Percentiles rank a stretch among this genome's conserved stretches.
phyloP scores from a whole-genome alignment of 352 stramenopile species.

The Elongisporangium prolatum region DNA sequence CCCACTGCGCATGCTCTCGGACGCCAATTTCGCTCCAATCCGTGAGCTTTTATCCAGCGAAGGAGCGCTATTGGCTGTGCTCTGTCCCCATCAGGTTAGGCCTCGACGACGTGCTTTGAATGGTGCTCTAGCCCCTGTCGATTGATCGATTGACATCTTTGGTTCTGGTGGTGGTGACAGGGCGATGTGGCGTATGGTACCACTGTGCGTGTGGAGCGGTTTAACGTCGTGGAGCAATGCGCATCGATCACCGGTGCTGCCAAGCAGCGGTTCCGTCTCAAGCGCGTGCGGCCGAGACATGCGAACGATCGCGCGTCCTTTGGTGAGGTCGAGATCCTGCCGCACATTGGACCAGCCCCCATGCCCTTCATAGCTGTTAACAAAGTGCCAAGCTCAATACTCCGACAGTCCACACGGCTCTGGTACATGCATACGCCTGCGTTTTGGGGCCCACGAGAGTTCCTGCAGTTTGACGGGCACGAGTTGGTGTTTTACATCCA shows the following conservation, averaged over 20 bases:
- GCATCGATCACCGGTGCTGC: slow-evolving; percentile 53
- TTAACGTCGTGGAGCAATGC: slow-evolving; percentile 33
- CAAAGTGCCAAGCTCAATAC: background rate
- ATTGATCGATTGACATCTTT: background rate
- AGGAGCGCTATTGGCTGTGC: slow-evolving; percentile 48
- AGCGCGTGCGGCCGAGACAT: slow-evolving; percentile 9
- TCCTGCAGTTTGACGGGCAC: slow-evolving; percentile 52
- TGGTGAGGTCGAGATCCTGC: slow-evolving; percentile 62
- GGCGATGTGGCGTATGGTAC: slow-evolving; percentile 42
- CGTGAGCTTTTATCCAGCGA: slow-evolving; percentile 38
- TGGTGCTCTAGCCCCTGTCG: too few relatives aligned
- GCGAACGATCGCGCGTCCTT: slow-evolving; percentile 11
- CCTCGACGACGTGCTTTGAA: background rate
- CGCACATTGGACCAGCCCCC: slow-evolving; percentile 27
- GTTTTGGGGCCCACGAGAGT: slow-evolving; percentile 46
- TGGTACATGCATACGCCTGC: slow-evolving; percentile 7
- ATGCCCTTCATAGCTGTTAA: slow-evolving; percentile 27
- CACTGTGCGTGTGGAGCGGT: slow-evolving; percentile 68
- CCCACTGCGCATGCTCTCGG: slow-evolving; percentile 67
- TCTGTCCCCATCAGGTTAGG: slow-evolving; percentile 44
- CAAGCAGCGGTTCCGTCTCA: slow-evolving; percentile 63
- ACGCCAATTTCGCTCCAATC: slow-evolving; percentile 42
- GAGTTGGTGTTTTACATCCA: slow-evolving; percentile 63
- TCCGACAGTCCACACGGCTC: background rate
- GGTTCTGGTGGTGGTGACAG: slow-evolving; percentile 6